These are phyloP conservation scores for Coemansia sp. DNA, from an alignment of 192 early-diverging fungal genomes.

Conservation along the genomic window DNA sequence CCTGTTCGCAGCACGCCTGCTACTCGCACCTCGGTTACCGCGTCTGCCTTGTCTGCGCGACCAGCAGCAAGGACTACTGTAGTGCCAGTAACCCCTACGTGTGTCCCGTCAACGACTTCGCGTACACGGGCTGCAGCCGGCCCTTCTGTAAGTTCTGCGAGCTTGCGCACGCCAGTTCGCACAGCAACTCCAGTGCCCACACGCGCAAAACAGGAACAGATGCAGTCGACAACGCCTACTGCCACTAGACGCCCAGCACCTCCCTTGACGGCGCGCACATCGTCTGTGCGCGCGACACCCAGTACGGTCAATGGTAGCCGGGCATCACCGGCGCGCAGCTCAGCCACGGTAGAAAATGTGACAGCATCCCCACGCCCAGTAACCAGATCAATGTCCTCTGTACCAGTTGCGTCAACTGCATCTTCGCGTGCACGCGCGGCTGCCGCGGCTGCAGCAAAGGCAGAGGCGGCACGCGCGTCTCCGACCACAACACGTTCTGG, in stretches of 20 bases:
- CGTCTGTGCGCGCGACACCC: conserved; percentile 6
- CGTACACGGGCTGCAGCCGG: conserved; percentile 1
- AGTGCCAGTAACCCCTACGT: neutral
- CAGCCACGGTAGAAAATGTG: neutral
- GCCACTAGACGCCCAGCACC: conserved; percentile 5
- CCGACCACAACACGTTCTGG: neutral
- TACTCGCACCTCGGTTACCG: neutral
- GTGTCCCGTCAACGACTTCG: neutral
- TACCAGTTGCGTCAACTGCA: conserved; percentile 6
- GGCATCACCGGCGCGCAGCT: conserved; percentile 11
- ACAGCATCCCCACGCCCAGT: conserved; percentile 10
- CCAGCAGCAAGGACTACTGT: conserved; percentile 3
- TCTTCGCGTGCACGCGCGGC: conserved; percentile 32
- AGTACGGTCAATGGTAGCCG: conserved; percentile 4
- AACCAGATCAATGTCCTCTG: conserved; percentile 11
- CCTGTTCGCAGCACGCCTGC: conserved; percentile 4
- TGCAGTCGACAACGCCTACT: conserved; percentile 1
- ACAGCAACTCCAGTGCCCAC: neutral
- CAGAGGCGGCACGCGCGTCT: neutral
- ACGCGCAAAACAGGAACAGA: neutral
- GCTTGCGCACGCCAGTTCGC: neutral
- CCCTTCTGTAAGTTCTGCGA: neutral
- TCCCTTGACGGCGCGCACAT: conserved; percentile 4
- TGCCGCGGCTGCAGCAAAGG: conserved; percentile 25
- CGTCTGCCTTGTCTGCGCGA: neutral